Percentiles rank a stretch among this genome's conserved stretches.
These are phyloP conservation scores for Phytopythium mirpurense DNA, from an alignment of 352 stramenopile species.

Conservation along the genomic window DNA sequence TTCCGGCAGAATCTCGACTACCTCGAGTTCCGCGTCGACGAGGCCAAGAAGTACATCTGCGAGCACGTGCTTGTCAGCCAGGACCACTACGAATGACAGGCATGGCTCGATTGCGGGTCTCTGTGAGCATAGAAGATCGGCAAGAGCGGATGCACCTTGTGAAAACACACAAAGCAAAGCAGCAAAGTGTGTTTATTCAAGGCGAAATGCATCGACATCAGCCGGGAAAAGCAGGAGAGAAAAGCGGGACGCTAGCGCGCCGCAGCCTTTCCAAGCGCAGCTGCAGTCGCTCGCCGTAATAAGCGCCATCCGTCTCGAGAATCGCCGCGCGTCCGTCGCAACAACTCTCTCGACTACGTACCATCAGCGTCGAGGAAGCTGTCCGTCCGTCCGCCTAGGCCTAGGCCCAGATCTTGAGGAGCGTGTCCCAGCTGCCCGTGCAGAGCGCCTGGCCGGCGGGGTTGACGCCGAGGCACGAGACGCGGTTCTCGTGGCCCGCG, in stretches of 20 bases:
- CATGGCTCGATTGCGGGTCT: too few relatives aligned
- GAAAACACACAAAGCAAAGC: too few relatives aligned
- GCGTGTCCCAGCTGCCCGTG: slow-evolving; percentile 98
- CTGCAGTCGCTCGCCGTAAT: not conserved
- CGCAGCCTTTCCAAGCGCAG: not conserved
- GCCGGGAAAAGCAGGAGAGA: not conserved
- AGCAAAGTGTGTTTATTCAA: too few relatives aligned
- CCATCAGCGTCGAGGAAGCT: not conserved
- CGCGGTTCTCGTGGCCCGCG: slow-evolving; percentile 94
- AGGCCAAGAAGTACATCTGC: slow-evolving; percentile 53
- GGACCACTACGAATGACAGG: not conserved
- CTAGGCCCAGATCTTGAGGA: slow-evolving; percentile 97
- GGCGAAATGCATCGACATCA: too few relatives aligned
- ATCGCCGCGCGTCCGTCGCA: too few relatives aligned
- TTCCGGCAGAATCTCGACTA: slow-evolving; percentile 72
- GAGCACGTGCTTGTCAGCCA: slow-evolving; percentile 20
- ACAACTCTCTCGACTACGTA: too few relatives aligned
- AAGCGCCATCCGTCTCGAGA: too few relatives aligned
- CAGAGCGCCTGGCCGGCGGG: slow-evolving; percentile 93
- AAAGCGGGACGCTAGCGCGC: not conserved
- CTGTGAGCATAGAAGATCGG: too few relatives aligned
- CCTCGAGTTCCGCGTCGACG: slow-evolving; percentile 40
- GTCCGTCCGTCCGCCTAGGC: not conserved
- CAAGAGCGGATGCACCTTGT: too few relatives aligned
- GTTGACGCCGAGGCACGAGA: slow-evolving; percentile 97